Percentiles rank a stretch among this genome's conserved stretches.
These are phyloP conservation scores for Pythium aristosporum DNA, from an alignment of 352 stramenopile species.

Conservation along the genomic window DNA sequence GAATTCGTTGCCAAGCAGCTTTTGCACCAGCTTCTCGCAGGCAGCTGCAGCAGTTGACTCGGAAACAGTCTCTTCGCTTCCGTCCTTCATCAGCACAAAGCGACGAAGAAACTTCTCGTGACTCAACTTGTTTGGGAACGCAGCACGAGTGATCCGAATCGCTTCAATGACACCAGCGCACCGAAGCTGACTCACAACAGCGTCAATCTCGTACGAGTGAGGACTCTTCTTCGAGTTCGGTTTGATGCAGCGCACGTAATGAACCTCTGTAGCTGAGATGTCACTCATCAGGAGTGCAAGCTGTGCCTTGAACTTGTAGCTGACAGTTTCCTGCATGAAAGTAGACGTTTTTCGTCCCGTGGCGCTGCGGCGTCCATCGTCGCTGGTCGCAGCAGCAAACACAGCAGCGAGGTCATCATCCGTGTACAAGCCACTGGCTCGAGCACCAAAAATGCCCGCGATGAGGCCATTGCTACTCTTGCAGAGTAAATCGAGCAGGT, in stretches of 20 bases:
- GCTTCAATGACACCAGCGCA: slow-evolving; percentile 90
- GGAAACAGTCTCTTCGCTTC: slow-evolving; percentile 20
- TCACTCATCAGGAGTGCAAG: slow-evolving; percentile 84
- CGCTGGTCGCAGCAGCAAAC: slow-evolving; percentile 44
- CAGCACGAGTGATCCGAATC: slow-evolving; percentile 86
- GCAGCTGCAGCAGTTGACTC: slow-evolving; percentile 59
- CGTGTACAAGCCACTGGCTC: slow-evolving; percentile 49
- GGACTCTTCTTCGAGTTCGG: slow-evolving; percentile 85
- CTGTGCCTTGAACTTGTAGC: slow-evolving; percentile 90
- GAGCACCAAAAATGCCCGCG: slow-evolving; percentile 65
- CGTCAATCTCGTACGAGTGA: slow-evolving; percentile 79
- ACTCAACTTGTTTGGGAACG: slow-evolving; percentile 93
- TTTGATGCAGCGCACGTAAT: slow-evolving; percentile 92
- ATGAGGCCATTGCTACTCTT: slow-evolving; percentile 76
- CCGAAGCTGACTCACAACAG: slow-evolving; percentile 85
- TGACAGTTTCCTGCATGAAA: slow-evolving; percentile 89
- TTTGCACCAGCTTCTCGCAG: slow-evolving; percentile 55
- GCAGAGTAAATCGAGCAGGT: slow-evolving; percentile 68
- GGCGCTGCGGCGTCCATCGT: slow-evolving; percentile 38
- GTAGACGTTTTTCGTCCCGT: slow-evolving; percentile 60
- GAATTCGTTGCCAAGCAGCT: slow-evolving; percentile 52
- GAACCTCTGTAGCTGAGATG: slow-evolving; percentile 81
- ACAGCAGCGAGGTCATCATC: slow-evolving; percentile 61
- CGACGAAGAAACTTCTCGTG: slow-evolving; percentile 88
- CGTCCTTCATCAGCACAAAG: slow-evolving; percentile 74